phyloP scores from a whole-genome alignment of 23 red algal genomes.

The Gracilaria caudata region DNA sequence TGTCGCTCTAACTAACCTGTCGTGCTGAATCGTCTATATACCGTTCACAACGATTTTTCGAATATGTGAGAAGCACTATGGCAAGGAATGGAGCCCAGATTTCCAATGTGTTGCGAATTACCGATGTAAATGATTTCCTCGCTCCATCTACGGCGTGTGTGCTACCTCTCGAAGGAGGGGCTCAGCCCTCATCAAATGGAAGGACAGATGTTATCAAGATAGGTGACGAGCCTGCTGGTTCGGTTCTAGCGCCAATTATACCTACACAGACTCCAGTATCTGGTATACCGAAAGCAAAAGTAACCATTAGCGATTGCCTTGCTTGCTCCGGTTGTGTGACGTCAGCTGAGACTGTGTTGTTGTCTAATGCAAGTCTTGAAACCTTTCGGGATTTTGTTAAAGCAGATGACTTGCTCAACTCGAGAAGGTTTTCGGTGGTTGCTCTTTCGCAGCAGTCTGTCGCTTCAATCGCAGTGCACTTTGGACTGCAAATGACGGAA shows the following conservation, averaged over 20 bases:
- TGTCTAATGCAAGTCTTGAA: slow-evolving; percentile 61
- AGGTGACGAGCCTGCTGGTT: slow-evolving; percentile 59
- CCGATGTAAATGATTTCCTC: slow-evolving; percentile 92
- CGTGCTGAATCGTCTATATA: too few species aligned
- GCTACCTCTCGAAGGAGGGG: slow-evolving; percentile 65
- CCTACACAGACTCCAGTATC: slow-evolving; percentile 34
- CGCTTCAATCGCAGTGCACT: slow-evolving; percentile 71
- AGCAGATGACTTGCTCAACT: background rate
- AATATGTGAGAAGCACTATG: background rate
- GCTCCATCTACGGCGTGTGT: slow-evolving; percentile 73
- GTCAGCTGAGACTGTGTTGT: slow-evolving; percentile 88
- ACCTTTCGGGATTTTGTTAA: slow-evolving; percentile 4
- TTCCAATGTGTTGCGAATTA: slow-evolving; percentile 71
- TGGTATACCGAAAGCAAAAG: slow-evolving; percentile 2
- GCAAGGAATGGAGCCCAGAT: slow-evolving; percentile 11
- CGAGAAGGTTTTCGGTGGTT: slow-evolving; percentile 24
- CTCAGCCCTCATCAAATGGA: slow-evolving; percentile 25
- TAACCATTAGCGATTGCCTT: slow-evolving; percentile 89
- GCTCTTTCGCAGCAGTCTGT: slow-evolving; percentile 76
- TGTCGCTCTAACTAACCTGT: too few species aligned
- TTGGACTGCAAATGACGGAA: slow-evolving; percentile 31
- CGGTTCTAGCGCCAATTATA: slow-evolving; percentile 76
- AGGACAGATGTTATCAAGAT: slow-evolving; percentile 3
- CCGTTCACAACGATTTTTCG: background rate
- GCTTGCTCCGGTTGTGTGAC: slow-evolving; percentile 89